Evolutionary conservation across 495 filamentous ascomycete genomes (phyloP).

Genomic region (Extremus antarcticus): DNA sequence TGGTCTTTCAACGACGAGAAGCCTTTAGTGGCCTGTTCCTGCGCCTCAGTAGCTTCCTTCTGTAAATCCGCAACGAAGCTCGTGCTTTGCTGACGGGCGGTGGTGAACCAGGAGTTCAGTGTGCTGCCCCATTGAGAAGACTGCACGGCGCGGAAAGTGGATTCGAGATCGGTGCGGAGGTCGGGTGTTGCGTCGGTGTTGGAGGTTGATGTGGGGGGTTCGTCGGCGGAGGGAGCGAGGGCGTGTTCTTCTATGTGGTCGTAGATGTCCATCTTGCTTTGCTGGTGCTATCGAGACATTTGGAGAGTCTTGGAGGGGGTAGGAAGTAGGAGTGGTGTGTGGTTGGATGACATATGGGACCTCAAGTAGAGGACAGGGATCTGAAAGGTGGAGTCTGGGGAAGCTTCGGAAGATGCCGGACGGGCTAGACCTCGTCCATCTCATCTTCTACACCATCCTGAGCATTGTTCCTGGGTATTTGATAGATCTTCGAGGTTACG

Average conservation of each 20-base stretch:
- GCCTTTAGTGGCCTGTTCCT: conserved; percentile 75
- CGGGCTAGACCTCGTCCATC: no score
- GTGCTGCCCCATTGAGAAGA: conserved; percentile 79
- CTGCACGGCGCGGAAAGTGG: conserved; percentile 89
- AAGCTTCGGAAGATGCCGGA: not conserved
- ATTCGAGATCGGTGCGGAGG: conserved; percentile 81
- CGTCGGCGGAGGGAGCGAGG: not conserved
- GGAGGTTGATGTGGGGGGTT: conserved; percentile 22
- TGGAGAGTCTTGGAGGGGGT: not conserved
- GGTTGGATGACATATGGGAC: not conserved
- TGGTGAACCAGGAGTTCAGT: conserved; percentile 80
- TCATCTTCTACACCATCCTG: no score
- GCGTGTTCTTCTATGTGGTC: not conserved
- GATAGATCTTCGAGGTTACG: no score
- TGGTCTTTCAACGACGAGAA: conserved; percentile 42
- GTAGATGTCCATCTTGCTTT: not conserved
- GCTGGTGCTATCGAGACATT: not conserved
- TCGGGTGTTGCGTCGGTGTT: conserved; percentile 37
- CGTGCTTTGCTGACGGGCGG: conserved; percentile 76
- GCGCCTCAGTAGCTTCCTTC: conserved; percentile 67
- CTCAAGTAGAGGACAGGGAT: not conserved
- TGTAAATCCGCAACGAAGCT: conserved; percentile 68
- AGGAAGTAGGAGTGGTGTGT: not conserved
- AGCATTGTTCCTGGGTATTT: no score
- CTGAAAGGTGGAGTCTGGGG: not conserved